These are phyloP conservation scores for Trametes maxima DNA, from an alignment of 768 basidiomycete genomes.

Conservation along the genomic window DNA sequence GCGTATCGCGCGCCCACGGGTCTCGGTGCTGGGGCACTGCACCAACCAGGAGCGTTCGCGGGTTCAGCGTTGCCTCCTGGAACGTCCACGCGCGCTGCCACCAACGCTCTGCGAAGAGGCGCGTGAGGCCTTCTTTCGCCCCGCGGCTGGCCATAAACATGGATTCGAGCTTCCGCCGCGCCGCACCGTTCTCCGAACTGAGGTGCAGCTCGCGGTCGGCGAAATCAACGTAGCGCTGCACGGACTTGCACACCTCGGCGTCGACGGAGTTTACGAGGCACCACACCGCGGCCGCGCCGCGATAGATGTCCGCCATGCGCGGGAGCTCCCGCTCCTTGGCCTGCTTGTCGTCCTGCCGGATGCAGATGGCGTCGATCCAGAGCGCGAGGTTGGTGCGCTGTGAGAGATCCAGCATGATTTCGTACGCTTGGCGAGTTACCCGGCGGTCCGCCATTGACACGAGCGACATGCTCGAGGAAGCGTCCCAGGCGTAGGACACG, in stretches of 20 bases:
- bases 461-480: background rate
- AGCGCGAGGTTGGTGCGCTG: background rate
- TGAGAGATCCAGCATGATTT: background rate
- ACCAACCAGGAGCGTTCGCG: background rate
- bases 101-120: background rate
- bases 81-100: slow-evolving; percentile 1
- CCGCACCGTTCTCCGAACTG: too few species aligned
- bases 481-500: background rate
- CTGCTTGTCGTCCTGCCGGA: background rate
- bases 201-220: too few species aligned
- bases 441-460: background rate
- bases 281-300: background rate
- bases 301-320: background rate
- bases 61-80: background rate
- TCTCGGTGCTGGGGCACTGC: too few species aligned
- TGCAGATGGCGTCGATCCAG: slow-evolving; percentile 1
- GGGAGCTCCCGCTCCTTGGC: background rate
- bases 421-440: background rate
- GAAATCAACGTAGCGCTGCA: background rate
- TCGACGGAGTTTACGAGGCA: background rate
- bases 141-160: too few species aligned
- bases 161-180: too few species aligned
- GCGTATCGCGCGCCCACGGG: too few species aligned
- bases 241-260: background rate
- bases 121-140: background rate